These are phyloP conservation scores for Scheffersomyces insectosa DNA, from an alignment of 1,139 yeast genomes.

Conservation along the genomic window DNA sequence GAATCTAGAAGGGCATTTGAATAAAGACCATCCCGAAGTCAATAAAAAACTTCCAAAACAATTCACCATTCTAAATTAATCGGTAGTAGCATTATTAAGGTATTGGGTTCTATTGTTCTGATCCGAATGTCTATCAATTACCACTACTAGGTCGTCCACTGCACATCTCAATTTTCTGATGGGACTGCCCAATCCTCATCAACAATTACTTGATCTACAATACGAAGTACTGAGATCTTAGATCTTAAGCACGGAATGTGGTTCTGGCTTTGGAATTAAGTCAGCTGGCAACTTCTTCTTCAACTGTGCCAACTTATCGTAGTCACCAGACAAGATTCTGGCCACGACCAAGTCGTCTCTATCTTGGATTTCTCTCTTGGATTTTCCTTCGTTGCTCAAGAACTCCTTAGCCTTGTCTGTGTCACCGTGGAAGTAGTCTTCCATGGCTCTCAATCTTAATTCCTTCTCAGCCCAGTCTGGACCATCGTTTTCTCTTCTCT, in stretches of 20 bases:
- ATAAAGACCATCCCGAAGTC: too few relatives aligned
- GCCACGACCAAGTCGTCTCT: slow-evolving; percentile 82
- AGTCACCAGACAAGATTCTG: slow-evolving; percentile 80
- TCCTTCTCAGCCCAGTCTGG: slow-evolving; percentile 85
- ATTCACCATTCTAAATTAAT: too few relatives aligned
- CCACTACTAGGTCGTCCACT: too few relatives aligned
- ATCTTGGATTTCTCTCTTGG: slow-evolving; percentile 60
- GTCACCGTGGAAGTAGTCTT: slow-evolving; percentile 61
- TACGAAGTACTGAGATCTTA: slow-evolving; percentile 9
- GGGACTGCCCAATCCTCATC: too few relatives aligned
- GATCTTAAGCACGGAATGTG: slow-evolving; percentile 36
- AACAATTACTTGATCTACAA: too few relatives aligned
- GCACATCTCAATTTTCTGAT: too few relatives aligned
- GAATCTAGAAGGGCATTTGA: too few relatives aligned
- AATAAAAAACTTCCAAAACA: too few relatives aligned
- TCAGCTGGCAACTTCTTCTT: slow-evolving; percentile 53
- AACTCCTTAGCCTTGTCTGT: slow-evolving; percentile 57
- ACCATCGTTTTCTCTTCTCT: slow-evolving; percentile 45
- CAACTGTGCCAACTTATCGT: slow-evolving; percentile 74
- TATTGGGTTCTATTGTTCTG: too few relatives aligned
- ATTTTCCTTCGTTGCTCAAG: slow-evolving; percentile 56
- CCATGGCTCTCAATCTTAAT: slow-evolving; percentile 77
- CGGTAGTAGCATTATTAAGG: too few relatives aligned
- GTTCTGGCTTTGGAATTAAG: slow-evolving; percentile 38
- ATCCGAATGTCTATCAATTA: too few relatives aligned